Conservation (phyloP, 2,329 filamentous ascomycete species). For the Penicillium brevicompactum region DNA sequence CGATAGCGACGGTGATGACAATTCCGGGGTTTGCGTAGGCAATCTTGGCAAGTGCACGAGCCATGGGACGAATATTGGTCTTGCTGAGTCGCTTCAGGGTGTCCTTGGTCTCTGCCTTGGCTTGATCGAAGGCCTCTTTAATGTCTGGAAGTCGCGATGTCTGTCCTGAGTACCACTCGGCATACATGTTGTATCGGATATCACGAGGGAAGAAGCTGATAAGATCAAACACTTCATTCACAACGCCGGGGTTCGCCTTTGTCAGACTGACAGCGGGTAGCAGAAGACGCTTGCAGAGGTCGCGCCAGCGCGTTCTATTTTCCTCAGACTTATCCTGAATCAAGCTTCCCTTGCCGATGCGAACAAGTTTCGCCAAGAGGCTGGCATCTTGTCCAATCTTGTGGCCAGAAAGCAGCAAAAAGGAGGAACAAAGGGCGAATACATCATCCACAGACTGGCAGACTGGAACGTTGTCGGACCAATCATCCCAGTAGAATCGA, state of each 20-base stretch:
- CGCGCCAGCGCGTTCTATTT: constrained; percentile 80
- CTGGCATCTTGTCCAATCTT: constrained; percentile 83
- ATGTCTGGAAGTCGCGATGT: constrained; percentile 77
- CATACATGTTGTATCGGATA: constrained; percentile 83
- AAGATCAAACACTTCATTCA: constrained; percentile 84
- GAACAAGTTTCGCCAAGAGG: constrained; percentile 78
- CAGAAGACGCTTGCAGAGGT: constrained; percentile 79
- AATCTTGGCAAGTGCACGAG: constrained; percentile 86
- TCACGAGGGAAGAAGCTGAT: constrained; percentile 76
- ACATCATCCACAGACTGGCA: constrained; percentile 91
- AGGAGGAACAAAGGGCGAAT: constrained; percentile 79
- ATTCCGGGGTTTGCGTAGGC: constrained; percentile 87
- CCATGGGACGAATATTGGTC: constrained; percentile 83
- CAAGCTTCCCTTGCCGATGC: constrained; percentile 79
- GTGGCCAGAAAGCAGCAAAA: constrained; percentile 83
- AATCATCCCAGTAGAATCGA: constrained; percentile 96
- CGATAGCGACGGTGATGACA: constrained; percentile 85
- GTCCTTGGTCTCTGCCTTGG: constrained; percentile 76
- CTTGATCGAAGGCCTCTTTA: constrained; percentile 73
- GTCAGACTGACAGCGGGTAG: constrained; percentile 86
- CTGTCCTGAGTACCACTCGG: constrained; percentile 85
- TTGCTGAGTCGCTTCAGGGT: constrained; percentile 88
- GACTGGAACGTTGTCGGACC: constrained; percentile 88
- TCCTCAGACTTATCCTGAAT: constrained; percentile 66
- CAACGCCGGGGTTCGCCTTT: constrained; percentile 78